Base-by-base conservation (phyloP, 2,329 filamentous ascomycete species). In the Rhynchosporium secalis region DNA sequence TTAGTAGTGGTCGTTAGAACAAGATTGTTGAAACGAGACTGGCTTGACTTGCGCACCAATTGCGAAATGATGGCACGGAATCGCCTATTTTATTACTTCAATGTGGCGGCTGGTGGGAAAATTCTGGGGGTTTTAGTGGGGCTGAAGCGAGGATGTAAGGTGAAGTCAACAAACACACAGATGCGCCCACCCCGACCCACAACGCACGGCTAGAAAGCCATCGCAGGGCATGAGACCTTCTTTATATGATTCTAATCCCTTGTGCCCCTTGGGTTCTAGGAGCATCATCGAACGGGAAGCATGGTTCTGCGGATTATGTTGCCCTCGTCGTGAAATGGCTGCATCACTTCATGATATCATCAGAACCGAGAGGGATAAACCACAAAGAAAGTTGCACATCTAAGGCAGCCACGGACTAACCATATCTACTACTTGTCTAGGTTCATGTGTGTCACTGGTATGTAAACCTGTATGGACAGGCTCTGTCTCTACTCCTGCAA, bases 1-100 rank as follows among this genome's bases (percentile, higher is more conserved):
- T 54, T 54, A 54, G 51, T 41, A 41, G 33, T 40, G 33, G 28
- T 28, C 36, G 36, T 41, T 54, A 29, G 33, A 54, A 54, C 51
- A 54, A 41, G 36, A 29, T 40, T 28, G 51, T 41, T 54, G 51
- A 54, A 20, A 54, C 51, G 51, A 54, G 51, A 54, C 51, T 54
- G 51, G 36, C 51, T 54, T 54, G 51, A 54, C 51, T 38, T 54
- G 51, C 51, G 36, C 51, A 9, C 26, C 20, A 8, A 4, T 7
- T 9, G 33, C 51, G 31, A 54, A 54, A 41, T 41, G 51, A 29
- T 54, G 33, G 5, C 8, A 41, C n/a, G 13, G 15, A 41, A 3
- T 20, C 2, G 20, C 20, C 10, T 54, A 41, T 54, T 26, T 41
- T 20, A 33, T 15, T 54, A 54, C 36, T 26, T 41, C 9, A 38